phyloP scores from a whole-genome alignment of 116 monocot species.

The Dioscorea cayenensis region DNA sequence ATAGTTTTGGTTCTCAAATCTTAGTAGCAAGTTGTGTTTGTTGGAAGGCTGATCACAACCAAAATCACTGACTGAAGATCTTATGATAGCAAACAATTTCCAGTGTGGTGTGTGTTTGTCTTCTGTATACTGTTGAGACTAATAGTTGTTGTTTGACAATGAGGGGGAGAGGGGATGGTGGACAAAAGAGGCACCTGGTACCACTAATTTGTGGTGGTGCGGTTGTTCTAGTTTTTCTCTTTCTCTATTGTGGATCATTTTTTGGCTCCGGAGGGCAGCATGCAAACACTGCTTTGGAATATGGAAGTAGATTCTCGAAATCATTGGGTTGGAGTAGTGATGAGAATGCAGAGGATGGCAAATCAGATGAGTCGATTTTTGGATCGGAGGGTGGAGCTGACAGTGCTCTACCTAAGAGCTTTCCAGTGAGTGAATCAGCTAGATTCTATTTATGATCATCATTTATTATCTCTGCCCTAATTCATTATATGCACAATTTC shows the following conservation, averaged over 20 bases:
- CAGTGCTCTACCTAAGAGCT: conserved; percentile 44
- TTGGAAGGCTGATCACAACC: background rate
- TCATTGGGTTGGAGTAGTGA: conserved; percentile 65
- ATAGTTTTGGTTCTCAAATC: background rate
- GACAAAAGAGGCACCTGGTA: conserved; percentile 50
- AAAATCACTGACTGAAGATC: too few relatives aligned
- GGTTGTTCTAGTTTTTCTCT: conserved; percentile 43
- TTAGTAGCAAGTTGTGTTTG: background rate
- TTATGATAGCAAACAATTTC: too few relatives aligned
- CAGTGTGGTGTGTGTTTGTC: background rate
- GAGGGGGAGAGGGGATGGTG: conserved; percentile 68
- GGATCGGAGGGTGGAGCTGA: conserved; percentile 35
- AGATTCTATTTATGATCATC: background rate
- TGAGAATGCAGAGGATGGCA: conserved; percentile 37
- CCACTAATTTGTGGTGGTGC: conserved; percentile 29
- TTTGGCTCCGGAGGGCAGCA: conserved; percentile 37
- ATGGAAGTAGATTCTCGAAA: conserved; percentile 63
- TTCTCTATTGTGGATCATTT: conserved; percentile 57
- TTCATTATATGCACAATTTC: background rate
- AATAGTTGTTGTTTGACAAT: conserved; percentile 14
- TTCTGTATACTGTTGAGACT: background rate
- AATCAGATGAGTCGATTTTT: conserved; percentile 47
- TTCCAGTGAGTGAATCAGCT: conserved; percentile 54
- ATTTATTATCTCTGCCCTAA: background rate
- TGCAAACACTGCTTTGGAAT: conserved; percentile 52